A percentile compares a stretch with the other conserved stretches of the same genome.
Conservation (phyloP, 371 early-diverging fungal genomes). For the Mortierella sp. region DNA sequence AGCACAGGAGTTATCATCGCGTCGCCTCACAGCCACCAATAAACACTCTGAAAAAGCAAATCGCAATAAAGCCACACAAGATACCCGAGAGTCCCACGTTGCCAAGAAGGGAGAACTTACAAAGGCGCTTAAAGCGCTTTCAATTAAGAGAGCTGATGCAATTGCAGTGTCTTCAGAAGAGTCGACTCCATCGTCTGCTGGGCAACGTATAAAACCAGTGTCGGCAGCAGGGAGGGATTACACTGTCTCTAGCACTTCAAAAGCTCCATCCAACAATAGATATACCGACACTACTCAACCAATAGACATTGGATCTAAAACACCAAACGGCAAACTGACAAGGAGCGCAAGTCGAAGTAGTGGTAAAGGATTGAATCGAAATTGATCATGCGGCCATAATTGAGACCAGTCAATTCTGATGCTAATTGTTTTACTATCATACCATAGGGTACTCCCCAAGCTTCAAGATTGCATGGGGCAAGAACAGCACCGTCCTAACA, state of each 20-base stretch:
- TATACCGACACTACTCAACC: not conserved
- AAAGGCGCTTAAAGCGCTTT: constrained; percentile 12
- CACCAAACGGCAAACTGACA: constrained; percentile 7
- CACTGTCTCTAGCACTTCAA: not conserved
- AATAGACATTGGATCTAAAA: not conserved
- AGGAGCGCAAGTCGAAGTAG: constrained; percentile 31
- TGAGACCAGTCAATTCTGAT: not conserved
- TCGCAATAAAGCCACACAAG: not conserved
- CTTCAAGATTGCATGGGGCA: constrained; percentile 31
- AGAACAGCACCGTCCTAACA: constrained; percentile 1
- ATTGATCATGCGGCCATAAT: not conserved
- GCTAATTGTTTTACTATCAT: not conserved
- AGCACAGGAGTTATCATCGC: not conserved
- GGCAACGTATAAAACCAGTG: not conserved
- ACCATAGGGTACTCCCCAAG: constrained; percentile 22
- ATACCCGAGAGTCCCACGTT: constrained; percentile 10
- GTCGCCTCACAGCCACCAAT: not conserved
- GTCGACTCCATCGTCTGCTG: not conserved
- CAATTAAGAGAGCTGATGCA: not conserved
- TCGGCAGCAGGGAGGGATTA: not conserved
- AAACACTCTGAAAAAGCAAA: not conserved
- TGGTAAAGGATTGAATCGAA: not conserved
- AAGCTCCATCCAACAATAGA: not conserved
- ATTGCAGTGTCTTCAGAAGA: not conserved
- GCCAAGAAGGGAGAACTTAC: not conserved